Base-by-base conservation (phyloP, 352 stramenopile species). In the Nothophytophthora sp. region DNA sequence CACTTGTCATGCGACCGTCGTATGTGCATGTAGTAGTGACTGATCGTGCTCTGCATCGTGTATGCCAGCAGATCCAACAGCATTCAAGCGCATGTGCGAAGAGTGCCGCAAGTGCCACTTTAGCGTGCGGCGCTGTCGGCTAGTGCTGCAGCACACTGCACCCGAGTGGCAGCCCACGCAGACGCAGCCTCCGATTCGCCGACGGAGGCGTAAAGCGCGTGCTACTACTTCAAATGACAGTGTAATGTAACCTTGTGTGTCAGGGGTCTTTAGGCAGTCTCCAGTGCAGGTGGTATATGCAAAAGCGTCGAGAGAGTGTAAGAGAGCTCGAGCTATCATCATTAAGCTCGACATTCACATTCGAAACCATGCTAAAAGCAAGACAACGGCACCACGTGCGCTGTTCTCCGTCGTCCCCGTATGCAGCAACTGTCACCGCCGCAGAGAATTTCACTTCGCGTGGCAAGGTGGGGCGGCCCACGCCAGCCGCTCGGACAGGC, bases 61-160 rank as follows among this genome's bases (percentile, higher is more conserved):
- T 46, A 45, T 7, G 10, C 16, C n/a, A 59, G 55, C 39, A 44
- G 69, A 60, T 39, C 35, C 35, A n/a, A 33, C 48, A 8, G 13
- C 50, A 22, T 82, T 87, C 44, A 84, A 84, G 49, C 67, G 75
- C 35, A 81, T 88, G 63, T 92, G 81, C 24, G 75, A 82, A 48
- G 70, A 81, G 5, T 92, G 81, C 46, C 72, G 76, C 10, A 84
- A 86, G 27, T 55, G 75, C 29, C 81, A 92, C 40, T 72, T 78
- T 11, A 88, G 81, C 40, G 49, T 89, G 25, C 70, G 83, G 18
- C 62, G 76, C 33, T 92, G 81, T 47, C 81, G 81, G 16, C 71
- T 84, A 15, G 70, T 73, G 15, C 66, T 87, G 8, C 68, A 76
- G 19, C 81, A 92, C 55, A 88, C 68, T 32, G 69, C 70, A n/a